Conservation (phyloP, 805 yeast species). For the Ogataea trehaloabstinens region DNA sequence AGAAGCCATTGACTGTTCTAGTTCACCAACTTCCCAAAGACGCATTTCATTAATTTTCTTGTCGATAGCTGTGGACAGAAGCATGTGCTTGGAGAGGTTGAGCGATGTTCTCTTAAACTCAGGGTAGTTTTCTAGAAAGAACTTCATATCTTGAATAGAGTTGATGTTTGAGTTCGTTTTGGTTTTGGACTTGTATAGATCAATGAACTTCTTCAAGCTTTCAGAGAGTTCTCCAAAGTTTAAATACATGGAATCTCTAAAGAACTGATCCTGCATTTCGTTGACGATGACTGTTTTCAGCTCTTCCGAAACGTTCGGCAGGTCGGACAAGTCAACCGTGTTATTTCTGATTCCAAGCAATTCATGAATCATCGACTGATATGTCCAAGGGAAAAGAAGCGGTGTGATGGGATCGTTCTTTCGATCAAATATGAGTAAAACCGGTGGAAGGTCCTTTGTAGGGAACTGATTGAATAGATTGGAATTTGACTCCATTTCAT, state of each 20-base stretch:
- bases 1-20: conserved; percentile 83
- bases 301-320: conserved; percentile 57
- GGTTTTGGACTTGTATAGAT: conserved; percentile 75
- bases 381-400: conserved; percentile 92
- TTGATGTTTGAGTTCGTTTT: conserved; percentile 69
- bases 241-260: conserved; percentile 73
- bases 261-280: conserved; percentile 73
- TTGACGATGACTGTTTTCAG: conserved; percentile 63
- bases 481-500: conserved; percentile 52
- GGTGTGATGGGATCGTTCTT: conserved; percentile 93
- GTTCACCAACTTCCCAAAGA: conserved; percentile 83
- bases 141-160: conserved; percentile 85
- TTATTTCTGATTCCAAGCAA: conserved; percentile 79
- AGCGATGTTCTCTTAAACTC: conserved; percentile 86
- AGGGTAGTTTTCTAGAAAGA: conserved; percentile 88
- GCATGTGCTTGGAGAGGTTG: conserved; percentile 89
- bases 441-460: conserved; percentile 61
- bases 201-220: conserved; percentile 78
- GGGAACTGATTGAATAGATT: conserved; percentile 69
- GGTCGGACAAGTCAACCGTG: conserved; percentile 62
- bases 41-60: conserved; percentile 60
- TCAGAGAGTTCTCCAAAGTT: conserved; percentile 96
- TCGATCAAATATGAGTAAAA: conserved; percentile 76
- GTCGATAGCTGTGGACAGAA: conserved; percentile 84
- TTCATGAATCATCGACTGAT: conserved; percentile 96